Evolutionary conservation across 2,329 filamentous ascomycete genomes (phyloP).

Genomic region (Coniochaeta sp.): DNA sequence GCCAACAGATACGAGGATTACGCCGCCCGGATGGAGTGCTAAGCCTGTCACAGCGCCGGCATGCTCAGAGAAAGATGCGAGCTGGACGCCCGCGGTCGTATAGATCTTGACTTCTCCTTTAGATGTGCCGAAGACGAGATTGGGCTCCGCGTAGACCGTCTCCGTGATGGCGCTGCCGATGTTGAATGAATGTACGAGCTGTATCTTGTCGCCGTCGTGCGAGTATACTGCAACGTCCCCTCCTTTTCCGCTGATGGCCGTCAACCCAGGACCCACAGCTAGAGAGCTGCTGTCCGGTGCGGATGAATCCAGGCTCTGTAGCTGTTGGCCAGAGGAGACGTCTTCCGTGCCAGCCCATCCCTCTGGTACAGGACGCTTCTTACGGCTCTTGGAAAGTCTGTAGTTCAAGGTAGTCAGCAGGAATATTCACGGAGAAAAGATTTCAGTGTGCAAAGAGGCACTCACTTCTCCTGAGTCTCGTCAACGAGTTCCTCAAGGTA

Average conservation of each 20-base stretch:
- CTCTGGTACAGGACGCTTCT: constrained; percentile 80
- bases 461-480: constrained; percentile 71
- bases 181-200: constrained; percentile 51
- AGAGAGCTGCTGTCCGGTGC: constrained; percentile 43
- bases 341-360: constrained; percentile 76
- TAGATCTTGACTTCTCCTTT: constrained; percentile 77
- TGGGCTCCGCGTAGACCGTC: constrained; percentile 54
- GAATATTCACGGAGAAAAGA: not conserved
- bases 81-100: constrained; percentile 56
- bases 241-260: constrained; percentile 67
- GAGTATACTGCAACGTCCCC: constrained; percentile 73
- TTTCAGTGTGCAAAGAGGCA: constrained; percentile 11
- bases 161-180: constrained; percentile 62
- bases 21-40: constrained; percentile 73
- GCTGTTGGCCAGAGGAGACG: constrained; percentile 44
- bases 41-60: constrained; percentile 73
- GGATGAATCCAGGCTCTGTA: constrained; percentile 36
- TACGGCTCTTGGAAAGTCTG: constrained; percentile 79
- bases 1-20: constrained; percentile 79
- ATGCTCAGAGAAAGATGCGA: constrained; percentile 69
- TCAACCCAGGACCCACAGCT: constrained; percentile 51
- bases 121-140: constrained; percentile 65
- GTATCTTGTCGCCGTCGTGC: constrained; percentile 56
- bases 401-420: constrained; percentile 6
- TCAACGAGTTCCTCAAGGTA: constrained; percentile 67